Percentiles rank a stretch among this genome's conserved stretches.
Conservation (phyloP, 129 eudicot species). For the Rutidosis leptorrhynchoides region DNA sequence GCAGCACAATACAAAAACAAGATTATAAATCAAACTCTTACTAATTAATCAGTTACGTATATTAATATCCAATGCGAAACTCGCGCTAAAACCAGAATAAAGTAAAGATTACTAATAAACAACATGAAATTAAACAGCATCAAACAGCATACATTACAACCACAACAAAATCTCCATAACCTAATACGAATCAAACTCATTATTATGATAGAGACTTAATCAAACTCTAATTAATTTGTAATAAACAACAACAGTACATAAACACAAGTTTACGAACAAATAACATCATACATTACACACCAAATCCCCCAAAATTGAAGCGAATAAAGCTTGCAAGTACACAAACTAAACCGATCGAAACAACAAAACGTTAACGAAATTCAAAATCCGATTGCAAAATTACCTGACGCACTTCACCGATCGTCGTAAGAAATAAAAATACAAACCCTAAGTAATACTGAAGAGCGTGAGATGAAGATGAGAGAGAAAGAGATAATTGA, state of each 20-base stretch:
- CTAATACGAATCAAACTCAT: too few relatives aligned
- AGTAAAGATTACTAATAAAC: neutral
- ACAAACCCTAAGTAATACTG: constrained; percentile 18
- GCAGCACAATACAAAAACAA: neutral
- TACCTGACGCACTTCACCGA: too few relatives aligned
- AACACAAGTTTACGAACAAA: too few relatives aligned
- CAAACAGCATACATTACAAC: constrained; percentile 13
- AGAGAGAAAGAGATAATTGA: constrained; percentile 12
- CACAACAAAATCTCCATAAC: too few relatives aligned
- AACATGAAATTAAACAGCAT: constrained; percentile 3
- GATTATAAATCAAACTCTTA: neutral
- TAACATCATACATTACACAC: too few relatives aligned
- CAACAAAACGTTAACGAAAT: neutral
- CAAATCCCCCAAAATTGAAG: constrained; percentile 16
- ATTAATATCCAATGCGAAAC: neutral
- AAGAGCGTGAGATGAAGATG: constrained; percentile 8
- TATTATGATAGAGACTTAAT: too few relatives aligned
- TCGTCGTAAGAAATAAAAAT: too few relatives aligned
- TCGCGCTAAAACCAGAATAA: neutral
- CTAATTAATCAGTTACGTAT: neutral
- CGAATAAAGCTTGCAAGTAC: neutral
- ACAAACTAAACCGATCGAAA: constrained; percentile 7
- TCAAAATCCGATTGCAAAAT: neutral
- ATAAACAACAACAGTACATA: too few relatives aligned
- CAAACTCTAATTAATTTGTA: too few relatives aligned